Evolutionary conservation across 1,284 basidiomycete genomes (phyloP), one percentile per base, ranked within the genome.

Genomic region (Rhizoctonia solani): DNA sequence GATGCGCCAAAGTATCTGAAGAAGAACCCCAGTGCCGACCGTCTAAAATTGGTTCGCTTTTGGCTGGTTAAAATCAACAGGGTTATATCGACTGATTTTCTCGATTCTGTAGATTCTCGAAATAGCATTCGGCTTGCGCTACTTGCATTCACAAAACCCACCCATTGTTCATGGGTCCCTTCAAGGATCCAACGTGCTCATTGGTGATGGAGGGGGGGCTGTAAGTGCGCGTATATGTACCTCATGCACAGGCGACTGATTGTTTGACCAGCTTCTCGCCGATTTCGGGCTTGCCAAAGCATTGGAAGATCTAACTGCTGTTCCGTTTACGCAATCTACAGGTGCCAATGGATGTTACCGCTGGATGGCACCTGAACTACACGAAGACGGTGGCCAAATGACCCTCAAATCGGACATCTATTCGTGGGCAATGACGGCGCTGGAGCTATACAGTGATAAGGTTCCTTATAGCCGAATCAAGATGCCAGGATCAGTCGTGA

Each of bases 291-390:
- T 71, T 27, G 49, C 63, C 23, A 71, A 69, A 37, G 66, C 69
- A 0, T 42, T 71, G 5, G 70, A 71, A 59, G 68, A 66, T 32
- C 58, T 61, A 30, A 61, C 58, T 4, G 54, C 54, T 6, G 68
- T 66, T 13, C 54, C 68, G 27, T 67, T 69, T 34, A 71, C 68
- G 3, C 68, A 69, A 30, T 67, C 65, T 11, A 68, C 63, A 34
- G 66, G 68, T 25, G 66, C 68, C 13, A 56, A 58, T 30, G 63
- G 63, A 14, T 69, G 68, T 13, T 39, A 68, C 49, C 68, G 68
- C 1, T 71, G 70, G 70, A 71, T 71, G 70, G 59, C 70, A 1
- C 70, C 70, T 29, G 70, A 71, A 27, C 56, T 63, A 11, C 69
- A 69, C 50, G 58, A 61, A 50, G 61, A 69, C 58, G 55, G 58